Percentiles rank a stretch among this genome's conserved stretches.
Conservation (phyloP, 257 asterid species). For the Fraxinus americana region DNA sequence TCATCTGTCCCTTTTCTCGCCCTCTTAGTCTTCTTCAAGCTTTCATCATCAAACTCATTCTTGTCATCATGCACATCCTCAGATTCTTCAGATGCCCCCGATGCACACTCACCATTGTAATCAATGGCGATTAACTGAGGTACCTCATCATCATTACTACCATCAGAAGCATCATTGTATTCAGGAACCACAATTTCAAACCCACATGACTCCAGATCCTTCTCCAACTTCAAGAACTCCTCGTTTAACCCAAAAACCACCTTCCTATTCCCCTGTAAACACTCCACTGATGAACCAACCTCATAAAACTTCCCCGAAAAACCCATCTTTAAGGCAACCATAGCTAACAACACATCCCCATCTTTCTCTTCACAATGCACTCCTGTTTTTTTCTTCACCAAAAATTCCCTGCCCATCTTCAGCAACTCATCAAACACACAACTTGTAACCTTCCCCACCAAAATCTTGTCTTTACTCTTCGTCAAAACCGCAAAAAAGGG, state of each 20-base stretch:
- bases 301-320: slow-evolving; percentile 59
- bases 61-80: slow-evolving; percentile 28
- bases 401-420: slow-evolving; percentile 51
- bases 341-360: slow-evolving; percentile 56
- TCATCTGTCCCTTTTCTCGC: slow-evolving; percentile 45
- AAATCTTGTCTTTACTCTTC: slow-evolving; percentile 61
- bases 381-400: slow-evolving; percentile 52
- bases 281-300: slow-evolving; percentile 62
- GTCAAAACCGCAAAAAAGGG: slow-evolving; percentile 62
- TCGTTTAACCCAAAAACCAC: slow-evolving; percentile 66
- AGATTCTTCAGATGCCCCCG: slow-evolving; percentile 25
- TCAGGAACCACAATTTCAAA: slow-evolving; percentile 60
- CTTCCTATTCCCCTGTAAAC: slow-evolving; percentile 87
- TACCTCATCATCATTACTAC: slow-evolving; percentile 46
- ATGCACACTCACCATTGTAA: slow-evolving; percentile 30
- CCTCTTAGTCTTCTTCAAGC: slow-evolving; percentile 55
- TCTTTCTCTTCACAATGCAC: slow-evolving; percentile 43
- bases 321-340: slow-evolving; percentile 69
- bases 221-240: slow-evolving; percentile 80
- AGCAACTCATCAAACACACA: slow-evolving; percentile 68
- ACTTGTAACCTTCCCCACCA: slow-evolving; percentile 81
- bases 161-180: slow-evolving; percentile 10
- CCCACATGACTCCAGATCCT: slow-evolving; percentile 59
- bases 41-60: slow-evolving; percentile 27
- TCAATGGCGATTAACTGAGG: slow-evolving; percentile 69